Evolutionary conservation across 2,329 filamentous ascomycete species (phyloP).

Genomic region (Stachybotrys chlorohalonatus): DNA sequence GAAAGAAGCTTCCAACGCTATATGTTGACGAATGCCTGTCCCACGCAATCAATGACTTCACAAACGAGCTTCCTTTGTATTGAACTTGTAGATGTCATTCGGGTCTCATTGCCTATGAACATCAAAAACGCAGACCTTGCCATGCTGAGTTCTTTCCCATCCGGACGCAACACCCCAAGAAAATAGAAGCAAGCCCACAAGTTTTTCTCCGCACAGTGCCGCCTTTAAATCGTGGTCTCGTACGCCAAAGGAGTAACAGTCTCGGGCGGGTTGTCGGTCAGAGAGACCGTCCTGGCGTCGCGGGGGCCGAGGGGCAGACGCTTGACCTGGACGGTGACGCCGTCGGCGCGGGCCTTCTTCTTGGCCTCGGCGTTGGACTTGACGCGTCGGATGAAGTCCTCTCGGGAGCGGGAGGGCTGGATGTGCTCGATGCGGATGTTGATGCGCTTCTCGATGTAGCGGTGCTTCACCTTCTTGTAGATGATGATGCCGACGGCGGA

Average conservation of each 20-base stretch:
- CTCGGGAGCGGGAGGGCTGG: constrained; percentile 84
- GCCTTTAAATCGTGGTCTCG: constrained; percentile 91
- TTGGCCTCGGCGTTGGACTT: constrained; percentile 93
- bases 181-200: constrained; percentile 27
- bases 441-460: constrained; percentile 99
- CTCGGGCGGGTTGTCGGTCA: constrained; percentile 79
- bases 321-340: constrained; percentile 86
- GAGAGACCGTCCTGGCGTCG: constrained; percentile 68
- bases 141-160: constrained; percentile 35
- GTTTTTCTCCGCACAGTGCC: constrained; percentile 9
- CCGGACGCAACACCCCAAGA: constrained; percentile 33
- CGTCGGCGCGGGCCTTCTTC: constrained; percentile 85
- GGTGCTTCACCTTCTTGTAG: constrained; percentile 99
- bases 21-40: too few relatives aligned
- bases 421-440: constrained; percentile 99
- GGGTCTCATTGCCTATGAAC: constrained; percentile 29
- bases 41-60: too few relatives aligned
- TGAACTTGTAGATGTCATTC: constrained; percentile 20
- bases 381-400: constrained; percentile 93
- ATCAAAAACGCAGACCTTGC: constrained; percentile 32
- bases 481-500: constrained; percentile 96
- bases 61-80: background rate
- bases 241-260: constrained; percentile 87
- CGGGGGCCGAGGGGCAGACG: constrained; percentile 74
- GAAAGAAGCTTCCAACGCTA: too few relatives aligned